Evolutionary conservation across 306 rosid species (phyloP).

Genomic region (Prunus davidiana): DNA sequence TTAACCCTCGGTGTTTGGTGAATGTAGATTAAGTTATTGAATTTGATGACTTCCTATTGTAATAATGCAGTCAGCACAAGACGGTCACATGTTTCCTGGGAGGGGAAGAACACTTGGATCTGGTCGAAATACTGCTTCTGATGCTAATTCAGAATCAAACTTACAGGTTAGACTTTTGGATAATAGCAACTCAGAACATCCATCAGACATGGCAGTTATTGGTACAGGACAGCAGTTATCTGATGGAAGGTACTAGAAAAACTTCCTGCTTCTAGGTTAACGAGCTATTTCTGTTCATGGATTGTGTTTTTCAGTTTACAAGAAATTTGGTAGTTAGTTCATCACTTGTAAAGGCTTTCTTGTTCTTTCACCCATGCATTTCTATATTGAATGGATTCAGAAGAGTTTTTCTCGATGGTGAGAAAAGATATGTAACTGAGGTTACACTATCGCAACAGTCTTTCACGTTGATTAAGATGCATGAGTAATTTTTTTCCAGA

Average conservation of each 20-base stretch:
- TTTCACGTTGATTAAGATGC: not conserved
- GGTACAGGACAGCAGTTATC: slow-evolving; percentile 46
- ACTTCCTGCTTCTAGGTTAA: slow-evolving; percentile 19
- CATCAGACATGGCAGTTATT: slow-evolving; percentile 36
- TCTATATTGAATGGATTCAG: not conserved
- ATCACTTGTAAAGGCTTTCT: not conserved
- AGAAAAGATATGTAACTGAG: not conserved
- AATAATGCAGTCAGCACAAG: slow-evolving; percentile 13
- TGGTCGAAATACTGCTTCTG: slow-evolving; percentile 44
- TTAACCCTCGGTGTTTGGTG: not conserved
- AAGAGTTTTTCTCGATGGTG: not conserved
- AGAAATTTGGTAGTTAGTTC: not conserved
- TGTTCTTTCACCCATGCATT: not conserved
- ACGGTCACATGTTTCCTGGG: slow-evolving; percentile 70
- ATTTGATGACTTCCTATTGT: not conserved
- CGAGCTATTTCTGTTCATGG: slow-evolving; percentile 1
- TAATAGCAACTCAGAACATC: slow-evolving; percentile 38
- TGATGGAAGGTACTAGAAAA: slow-evolving; percentile 62
- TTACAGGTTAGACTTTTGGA: slow-evolving; percentile 88
- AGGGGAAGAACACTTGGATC: slow-evolving; percentile 73
- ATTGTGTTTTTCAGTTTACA: not conserved
- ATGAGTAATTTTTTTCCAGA: not conserved
- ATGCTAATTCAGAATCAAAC: slow-evolving; percentile 58
- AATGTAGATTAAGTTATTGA: not conserved
- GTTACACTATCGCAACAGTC: not conserved